These are phyloP conservation scores for Annona cherimola DNA, from an alignment of 164 flowering plant genomes.

Conservation along the genomic window DNA sequence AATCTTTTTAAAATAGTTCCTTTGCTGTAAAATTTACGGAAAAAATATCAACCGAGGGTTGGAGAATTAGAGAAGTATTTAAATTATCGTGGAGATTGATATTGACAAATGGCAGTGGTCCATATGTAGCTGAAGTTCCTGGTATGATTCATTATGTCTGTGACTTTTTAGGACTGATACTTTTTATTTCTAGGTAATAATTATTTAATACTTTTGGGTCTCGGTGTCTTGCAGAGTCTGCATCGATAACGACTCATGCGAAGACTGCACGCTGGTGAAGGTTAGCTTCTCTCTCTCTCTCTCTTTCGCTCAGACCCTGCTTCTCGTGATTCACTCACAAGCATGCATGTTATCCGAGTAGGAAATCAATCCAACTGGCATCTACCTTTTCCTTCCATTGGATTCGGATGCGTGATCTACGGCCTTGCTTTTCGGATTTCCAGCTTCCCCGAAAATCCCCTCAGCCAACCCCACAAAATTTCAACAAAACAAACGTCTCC, in stretches of 20 bases:
- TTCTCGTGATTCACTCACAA: neutral
- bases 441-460: too few relatives aligned
- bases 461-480: too few relatives aligned
- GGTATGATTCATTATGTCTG: neutral
- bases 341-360: neutral
- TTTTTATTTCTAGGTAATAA: neutral
- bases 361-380: neutral
- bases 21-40: neutral
- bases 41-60: neutral
- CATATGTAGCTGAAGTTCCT: neutral
- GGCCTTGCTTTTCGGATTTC: too few relatives aligned
- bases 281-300: constrained; percentile 22
- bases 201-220: neutral
- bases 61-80: neutral
- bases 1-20: neutral
- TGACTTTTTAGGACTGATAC: neutral
- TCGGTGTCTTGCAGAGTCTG: constrained; percentile 50
- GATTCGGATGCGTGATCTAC: neutral
- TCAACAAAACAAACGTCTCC: too few relatives aligned
- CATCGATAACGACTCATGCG: constrained; percentile 66
- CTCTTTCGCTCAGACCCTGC: neutral
- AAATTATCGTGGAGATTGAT: neutral
- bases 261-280: constrained; percentile 84
- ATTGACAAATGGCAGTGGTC: neutral
- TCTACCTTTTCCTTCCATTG: neutral